phyloP scores from a whole-genome alignment of 2,329 filamentous ascomycete species.

The Zasmidium citrigriseum region DNA sequence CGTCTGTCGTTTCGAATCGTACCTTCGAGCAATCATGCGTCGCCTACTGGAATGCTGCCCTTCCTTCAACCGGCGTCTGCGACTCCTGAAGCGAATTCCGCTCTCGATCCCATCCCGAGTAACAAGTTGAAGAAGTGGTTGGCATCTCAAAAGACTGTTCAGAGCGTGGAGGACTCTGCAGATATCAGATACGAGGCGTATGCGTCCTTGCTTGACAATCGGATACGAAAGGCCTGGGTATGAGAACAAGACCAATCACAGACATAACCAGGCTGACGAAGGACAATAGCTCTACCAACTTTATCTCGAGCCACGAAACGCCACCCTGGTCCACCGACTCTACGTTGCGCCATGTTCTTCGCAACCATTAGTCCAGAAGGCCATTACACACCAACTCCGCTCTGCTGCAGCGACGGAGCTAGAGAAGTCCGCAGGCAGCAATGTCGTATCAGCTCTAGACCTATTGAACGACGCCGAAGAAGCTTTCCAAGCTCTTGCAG shows the following conservation, averaged over 20 bases:
- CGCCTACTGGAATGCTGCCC: constrained; percentile 82
- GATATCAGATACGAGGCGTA: constrained; percentile 71
- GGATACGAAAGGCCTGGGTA: constrained; percentile 85
- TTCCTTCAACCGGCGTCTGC: constrained; percentile 68
- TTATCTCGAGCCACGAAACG: constrained; percentile 73
- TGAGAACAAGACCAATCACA: constrained; percentile 17
- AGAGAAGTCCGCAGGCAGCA: constrained; percentile 55
- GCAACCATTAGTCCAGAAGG: constrained; percentile 62
- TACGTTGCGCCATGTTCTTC: constrained; percentile 68
- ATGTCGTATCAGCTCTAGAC: constrained; percentile 44
- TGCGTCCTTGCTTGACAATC: constrained; percentile 71
- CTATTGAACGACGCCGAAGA: constrained; percentile 62
- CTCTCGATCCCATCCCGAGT: constrained; percentile 54
- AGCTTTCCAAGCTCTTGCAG: constrained; percentile 64
- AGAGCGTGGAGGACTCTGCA: constrained; percentile 47
- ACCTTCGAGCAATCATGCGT: constrained; percentile 88
- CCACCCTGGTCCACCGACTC: constrained; percentile 65
- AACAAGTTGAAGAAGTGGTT: constrained; percentile 70
- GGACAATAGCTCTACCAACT: constrained; percentile 67
- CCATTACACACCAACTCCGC: constrained; percentile 67
- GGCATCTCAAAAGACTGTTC: constrained; percentile 41
- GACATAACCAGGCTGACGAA: not conserved
- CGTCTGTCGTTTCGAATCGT: constrained; percentile 66
- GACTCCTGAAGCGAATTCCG: constrained; percentile 33
- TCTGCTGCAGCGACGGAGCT: constrained; percentile 74